Evolutionary conservation across 352 stramenopile genomes (phyloP).

Genomic region (Phytopythium kandeliae): DNA sequence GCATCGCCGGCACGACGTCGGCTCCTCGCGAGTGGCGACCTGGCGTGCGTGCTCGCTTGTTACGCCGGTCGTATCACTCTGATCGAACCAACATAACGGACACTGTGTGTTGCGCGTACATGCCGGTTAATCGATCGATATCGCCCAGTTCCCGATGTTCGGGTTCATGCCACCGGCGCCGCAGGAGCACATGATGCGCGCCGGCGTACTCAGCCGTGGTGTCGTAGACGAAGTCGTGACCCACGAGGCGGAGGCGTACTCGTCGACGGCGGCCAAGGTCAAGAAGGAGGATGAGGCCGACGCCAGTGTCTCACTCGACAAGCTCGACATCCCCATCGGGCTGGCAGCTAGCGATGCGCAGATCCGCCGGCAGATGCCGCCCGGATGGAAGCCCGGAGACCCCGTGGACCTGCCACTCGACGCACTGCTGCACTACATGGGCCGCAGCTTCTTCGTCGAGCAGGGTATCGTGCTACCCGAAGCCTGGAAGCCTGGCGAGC

Average conservation of each 20-base stretch:
- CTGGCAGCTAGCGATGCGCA: slow-evolving; percentile 65
- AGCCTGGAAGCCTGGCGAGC: slow-evolving; percentile 62
- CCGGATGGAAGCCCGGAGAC: slow-evolving; percentile 77
- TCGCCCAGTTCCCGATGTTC: slow-evolving; percentile 86
- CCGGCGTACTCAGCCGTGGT: slow-evolving; percentile 71
- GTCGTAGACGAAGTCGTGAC: slow-evolving; percentile 79
- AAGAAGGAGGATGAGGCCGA: slow-evolving; percentile 22
- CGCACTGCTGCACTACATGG: slow-evolving; percentile 76
- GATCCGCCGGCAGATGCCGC: slow-evolving; percentile 70
- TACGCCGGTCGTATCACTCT: too few relatives aligned
- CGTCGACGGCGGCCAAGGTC: slow-evolving; percentile 30
- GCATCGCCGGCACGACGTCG: slow-evolving; percentile 72
- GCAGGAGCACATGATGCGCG: slow-evolving; percentile 84
- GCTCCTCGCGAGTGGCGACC: slow-evolving; percentile 71
- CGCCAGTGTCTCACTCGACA: slow-evolving; percentile 18
- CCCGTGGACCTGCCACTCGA: slow-evolving; percentile 73
- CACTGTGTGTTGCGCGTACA: too few relatives aligned
- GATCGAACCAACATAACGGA: too few relatives aligned
- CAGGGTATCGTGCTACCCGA: slow-evolving; percentile 67
- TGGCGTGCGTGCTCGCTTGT: slow-evolving; percentile 32
- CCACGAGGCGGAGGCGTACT: slow-evolving; percentile 59
- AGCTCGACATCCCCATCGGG: slow-evolving; percentile 58
- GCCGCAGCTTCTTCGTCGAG: slow-evolving; percentile 67
- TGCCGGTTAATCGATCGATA: too few relatives aligned
- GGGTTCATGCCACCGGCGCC: slow-evolving; percentile 81